Evolutionary conservation across 306 rosid species (phyloP), one percentile per base, ranked within the genome.

Genomic region (Cicer judaicum): DNA sequence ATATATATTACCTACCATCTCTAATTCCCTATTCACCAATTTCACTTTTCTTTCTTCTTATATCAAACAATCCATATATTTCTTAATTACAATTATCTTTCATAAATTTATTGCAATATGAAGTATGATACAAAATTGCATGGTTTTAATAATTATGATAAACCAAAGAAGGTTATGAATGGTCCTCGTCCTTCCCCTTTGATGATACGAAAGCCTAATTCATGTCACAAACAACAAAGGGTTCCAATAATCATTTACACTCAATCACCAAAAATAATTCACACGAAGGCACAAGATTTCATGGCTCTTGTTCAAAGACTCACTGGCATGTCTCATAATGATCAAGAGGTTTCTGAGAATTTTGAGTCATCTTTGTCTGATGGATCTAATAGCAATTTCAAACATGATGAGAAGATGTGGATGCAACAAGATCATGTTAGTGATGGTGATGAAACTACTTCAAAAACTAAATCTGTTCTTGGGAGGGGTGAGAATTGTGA

Each of bases 271-370:
- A 90, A 90, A 74, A 8, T 90, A 78, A 94, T 94, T 66, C 96
- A 91, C 77, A 80, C 95, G 0, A 85, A 87, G 44, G 72, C 97
- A 0, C 82, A 83, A 6, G 89, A 94, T 49, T 94, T 94, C 87
- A 91, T 90, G 97, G 86, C 93, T 29, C 74, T 94, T 13, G 98
- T 94, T 24, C 97, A 94, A 15, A 90, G 85, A 64, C 98, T 94
- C 55, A 94, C 98, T 5, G 98, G 98, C 11, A 69, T 13, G 62
- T 39, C n/a, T 13, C 47, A 8, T 8, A 43, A 41, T 21, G 18
- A 68, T 9, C 74, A 68, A 12, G 77, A 78, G 43, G 48, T 46
- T 2, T 74, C 83, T 8, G 70, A 75, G 47, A 83, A 79, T 39
- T 64, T 75, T 8, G 76, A 72, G 0, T 75, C 84, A n/a, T 83